These are phyloP conservation scores for Xylariomycetidae sp. DNA, from an alignment of 2,329 filamentous ascomycete species.

Conservation along the genomic window DNA sequence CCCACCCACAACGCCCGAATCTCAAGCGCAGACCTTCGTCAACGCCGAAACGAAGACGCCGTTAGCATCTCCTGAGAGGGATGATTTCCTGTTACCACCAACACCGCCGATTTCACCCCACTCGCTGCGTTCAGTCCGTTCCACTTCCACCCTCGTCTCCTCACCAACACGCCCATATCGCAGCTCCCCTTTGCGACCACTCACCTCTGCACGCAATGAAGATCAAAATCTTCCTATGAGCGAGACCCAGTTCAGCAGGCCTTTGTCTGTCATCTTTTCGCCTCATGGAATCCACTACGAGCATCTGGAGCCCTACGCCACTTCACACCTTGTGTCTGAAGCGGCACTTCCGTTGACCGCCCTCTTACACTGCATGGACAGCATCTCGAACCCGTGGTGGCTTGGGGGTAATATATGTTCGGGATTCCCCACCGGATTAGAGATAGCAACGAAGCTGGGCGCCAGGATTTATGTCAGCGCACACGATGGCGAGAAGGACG, in stretches of 20 bases:
- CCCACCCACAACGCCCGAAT: conserved; percentile 27
- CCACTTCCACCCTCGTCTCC: conserved; percentile 27
- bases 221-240: conserved; percentile 6
- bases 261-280: conserved; percentile 58
- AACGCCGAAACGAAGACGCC: conserved; percentile 5
- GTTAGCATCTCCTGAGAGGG: conserved; percentile 9
- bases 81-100: conserved; percentile 23
- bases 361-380: conserved; percentile 59
- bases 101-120: conserved; percentile 32
- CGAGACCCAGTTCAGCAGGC: conserved; percentile 21
- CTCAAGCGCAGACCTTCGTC: conserved; percentile 7
- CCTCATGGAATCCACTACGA: conserved; percentile 55
- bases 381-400: conserved; percentile 54
- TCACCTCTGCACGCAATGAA: conserved; percentile 10
- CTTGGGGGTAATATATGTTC: conserved; percentile 52
- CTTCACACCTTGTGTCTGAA: conserved; percentile 48
- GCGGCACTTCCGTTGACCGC: conserved; percentile 56
- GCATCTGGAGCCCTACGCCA: conserved; percentile 48
- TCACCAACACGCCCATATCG: conserved; percentile 14
- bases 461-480: conserved; percentile 55
- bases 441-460: conserved; percentile 47
- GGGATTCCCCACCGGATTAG: conserved; percentile 50
- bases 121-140: conserved; percentile 30
- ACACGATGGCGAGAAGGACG: conserved; percentile 55
- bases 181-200: conserved; percentile 12